phyloP scores from a whole-genome alignment of 169 alveolate genomes.

The Plasmodium vivax region DNA sequence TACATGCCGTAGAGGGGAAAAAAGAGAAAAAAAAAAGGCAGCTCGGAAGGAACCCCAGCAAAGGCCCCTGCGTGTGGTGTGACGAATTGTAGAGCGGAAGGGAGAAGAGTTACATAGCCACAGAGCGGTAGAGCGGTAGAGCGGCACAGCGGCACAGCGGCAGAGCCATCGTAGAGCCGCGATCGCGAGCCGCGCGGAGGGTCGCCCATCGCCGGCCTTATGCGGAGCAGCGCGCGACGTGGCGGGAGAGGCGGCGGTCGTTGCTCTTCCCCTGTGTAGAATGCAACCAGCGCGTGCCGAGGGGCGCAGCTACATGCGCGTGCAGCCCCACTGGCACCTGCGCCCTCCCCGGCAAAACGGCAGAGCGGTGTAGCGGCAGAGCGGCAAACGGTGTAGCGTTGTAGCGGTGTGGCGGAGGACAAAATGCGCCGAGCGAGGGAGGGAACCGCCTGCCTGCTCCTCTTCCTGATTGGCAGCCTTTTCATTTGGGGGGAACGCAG shows the following conservation, averaged over 20 bases:
- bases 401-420: no score
- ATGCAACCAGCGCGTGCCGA: not conserved
- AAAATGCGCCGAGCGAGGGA: not conserved
- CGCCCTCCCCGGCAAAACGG: not conserved
- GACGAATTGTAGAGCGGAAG: not conserved
- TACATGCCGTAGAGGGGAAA: not conserved
- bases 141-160: no score
- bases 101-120: no score
- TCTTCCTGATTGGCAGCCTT: not conserved
- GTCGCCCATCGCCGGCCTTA: not conserved
- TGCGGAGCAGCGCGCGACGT: not conserved
- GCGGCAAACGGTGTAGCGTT: no score
- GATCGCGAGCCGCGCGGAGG: not conserved
- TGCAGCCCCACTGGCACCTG: no score
- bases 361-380: no score
- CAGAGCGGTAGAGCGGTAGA: no score
- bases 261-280: not conserved
- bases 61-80: not conserved
- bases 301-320: not conserved
- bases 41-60: not conserved
- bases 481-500: not conserved
- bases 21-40: not conserved
- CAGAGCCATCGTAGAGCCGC: not conserved
- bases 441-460: not conserved
- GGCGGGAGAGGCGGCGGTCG: not conserved